Base-by-base conservation (phyloP, 2,329 filamentous ascomycete genomes). In the Tolypocladium endophyticum region DNA sequence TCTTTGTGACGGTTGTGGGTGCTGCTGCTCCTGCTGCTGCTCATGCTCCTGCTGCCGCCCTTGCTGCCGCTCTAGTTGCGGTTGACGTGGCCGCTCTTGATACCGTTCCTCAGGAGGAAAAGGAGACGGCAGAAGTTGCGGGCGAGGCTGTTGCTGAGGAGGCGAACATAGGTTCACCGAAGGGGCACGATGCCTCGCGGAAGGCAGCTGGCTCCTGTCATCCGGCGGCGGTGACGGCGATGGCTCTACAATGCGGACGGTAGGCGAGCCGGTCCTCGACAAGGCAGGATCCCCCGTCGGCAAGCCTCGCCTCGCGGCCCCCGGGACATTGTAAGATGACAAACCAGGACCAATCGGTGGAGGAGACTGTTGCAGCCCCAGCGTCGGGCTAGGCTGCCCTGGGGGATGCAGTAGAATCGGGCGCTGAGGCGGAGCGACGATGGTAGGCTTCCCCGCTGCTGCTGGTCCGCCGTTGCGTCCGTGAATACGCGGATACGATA, bases 351-450 rank as follows among this genome's bases (percentile, higher is more conserved):
- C 18, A 8, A 16, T 18, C 9, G 57, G 53, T 23, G 61, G 61
- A 12, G 50, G 20, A 35, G 62, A 65, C 41, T 69, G 67, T 53
- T 71, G 66, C 38, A 68, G 62, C 14, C 75, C 77, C 20, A 78
- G 67, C 1, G 76, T 78, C 14, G 77, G 76, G 56, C 75, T 78
- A 9, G 76, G 74, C 7, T 54, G 60, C 4, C 73, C 74, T 2
- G 72, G 68, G 6, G 74, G 71, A 5, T 71, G 71, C 28, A 68
- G 69, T 18, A 71, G 66, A 41, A 72, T 65, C 4, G 70, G 70
- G 65, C 14, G 66, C 69, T 1, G 70, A n/a, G 72, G 74, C 12
- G 72, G 71, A 5, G 28, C 55, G 39, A 67, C 59, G 20, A 54
- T 39, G 43, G 43, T 28, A 69, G 65, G 38, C 66, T 69, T 59